Percentiles rank a stretch among this genome's conserved stretches.
Conservation (phyloP, 192 early-diverging fungal species). For the Entomortierella parvispora region DNA sequence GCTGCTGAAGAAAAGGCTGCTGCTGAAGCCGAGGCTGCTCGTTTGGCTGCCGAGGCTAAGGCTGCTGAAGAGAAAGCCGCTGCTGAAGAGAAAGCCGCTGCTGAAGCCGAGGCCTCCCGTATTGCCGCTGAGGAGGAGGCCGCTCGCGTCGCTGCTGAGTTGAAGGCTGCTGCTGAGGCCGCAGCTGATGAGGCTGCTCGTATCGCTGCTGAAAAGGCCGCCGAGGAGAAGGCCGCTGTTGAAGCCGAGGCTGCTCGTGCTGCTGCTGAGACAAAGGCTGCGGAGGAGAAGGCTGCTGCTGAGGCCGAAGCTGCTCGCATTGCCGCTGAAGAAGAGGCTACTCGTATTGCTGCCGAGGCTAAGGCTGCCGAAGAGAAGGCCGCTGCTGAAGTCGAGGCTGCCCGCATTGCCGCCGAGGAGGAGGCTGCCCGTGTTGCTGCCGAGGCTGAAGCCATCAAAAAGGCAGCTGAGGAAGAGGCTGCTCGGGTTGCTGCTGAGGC, state of each 20-base stretch:
- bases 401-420: background rate
- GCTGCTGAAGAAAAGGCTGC: constrained; percentile 21
- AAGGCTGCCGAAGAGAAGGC: constrained; percentile 33
- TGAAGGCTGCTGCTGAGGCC: constrained; percentile 10
- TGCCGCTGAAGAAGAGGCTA: background rate
- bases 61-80: constrained; percentile 16
- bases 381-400: constrained; percentile 10
- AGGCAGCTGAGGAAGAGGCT: constrained; percentile 16
- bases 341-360: constrained; percentile 9
- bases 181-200: constrained; percentile 7
- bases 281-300: too few relatives aligned
- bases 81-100: constrained; percentile 12
- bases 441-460: background rate
- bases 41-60: constrained; percentile 12
- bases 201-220: constrained; percentile 8
- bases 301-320: constrained; percentile 10
- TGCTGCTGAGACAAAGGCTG: constrained; percentile 21
- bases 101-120: background rate
- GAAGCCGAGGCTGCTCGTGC: constrained; percentile 8
- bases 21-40: constrained; percentile 23
- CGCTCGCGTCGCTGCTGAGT: constrained; percentile 10
- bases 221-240: constrained; percentile 8
- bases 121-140: constrained; percentile 10
- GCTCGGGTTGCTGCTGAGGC: constrained; percentile 5
- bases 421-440: background rate